These are phyloP conservation scores for Graphilbum fragrans DNA, from an alignment of 2,329 filamentous ascomycete species.

Conservation along the genomic window DNA sequence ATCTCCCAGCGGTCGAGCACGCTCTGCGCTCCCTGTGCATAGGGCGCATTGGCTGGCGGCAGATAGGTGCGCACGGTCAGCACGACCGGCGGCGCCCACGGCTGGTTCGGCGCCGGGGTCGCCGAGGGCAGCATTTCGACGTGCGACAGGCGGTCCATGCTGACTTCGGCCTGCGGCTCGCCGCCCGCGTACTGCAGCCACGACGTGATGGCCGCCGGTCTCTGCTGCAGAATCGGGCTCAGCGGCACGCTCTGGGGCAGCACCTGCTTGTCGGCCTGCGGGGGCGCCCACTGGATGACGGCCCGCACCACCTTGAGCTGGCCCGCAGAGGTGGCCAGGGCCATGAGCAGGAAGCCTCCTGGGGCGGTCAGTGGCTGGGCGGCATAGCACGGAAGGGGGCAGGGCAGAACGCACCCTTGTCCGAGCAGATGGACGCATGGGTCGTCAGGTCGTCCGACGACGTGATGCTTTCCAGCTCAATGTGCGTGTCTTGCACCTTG, in stretches of 20 bases:
- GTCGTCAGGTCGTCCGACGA: slow-evolving; percentile 66
- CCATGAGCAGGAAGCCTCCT: slow-evolving; percentile 43
- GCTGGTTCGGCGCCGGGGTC: slow-evolving; percentile 45
- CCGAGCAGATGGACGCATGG: slow-evolving; percentile 64
- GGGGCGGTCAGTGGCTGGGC: slow-evolving; percentile 14
- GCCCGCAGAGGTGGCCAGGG: slow-evolving; percentile 55
- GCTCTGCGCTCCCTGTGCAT: slow-evolving; percentile 54
- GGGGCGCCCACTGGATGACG: slow-evolving; percentile 59
- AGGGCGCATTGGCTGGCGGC: slow-evolving; percentile 36
- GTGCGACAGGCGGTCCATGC: slow-evolving; percentile 56
- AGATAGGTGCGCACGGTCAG: slow-evolving; percentile 60
- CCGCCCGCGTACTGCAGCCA: slow-evolving; percentile 36
- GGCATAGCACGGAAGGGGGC: not conserved
- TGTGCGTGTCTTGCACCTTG: slow-evolving; percentile 57
- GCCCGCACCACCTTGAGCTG: slow-evolving; percentile 66
- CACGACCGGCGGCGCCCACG: slow-evolving; percentile 47
- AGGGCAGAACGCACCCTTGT: slow-evolving; percentile 45
- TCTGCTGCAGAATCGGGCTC: slow-evolving; percentile 40
- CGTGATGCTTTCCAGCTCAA: slow-evolving; percentile 63
- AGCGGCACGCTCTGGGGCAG: slow-evolving; percentile 32
- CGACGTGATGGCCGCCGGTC: slow-evolving; percentile 42
- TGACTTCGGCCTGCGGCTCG: slow-evolving; percentile 30
- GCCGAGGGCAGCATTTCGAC: slow-evolving; percentile 61
- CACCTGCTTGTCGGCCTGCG: slow-evolving; percentile 42
- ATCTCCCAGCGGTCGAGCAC: slow-evolving; percentile 78